phyloP scores from a whole-genome alignment of 129 eudicot species.

The Lonicera japonica region DNA sequence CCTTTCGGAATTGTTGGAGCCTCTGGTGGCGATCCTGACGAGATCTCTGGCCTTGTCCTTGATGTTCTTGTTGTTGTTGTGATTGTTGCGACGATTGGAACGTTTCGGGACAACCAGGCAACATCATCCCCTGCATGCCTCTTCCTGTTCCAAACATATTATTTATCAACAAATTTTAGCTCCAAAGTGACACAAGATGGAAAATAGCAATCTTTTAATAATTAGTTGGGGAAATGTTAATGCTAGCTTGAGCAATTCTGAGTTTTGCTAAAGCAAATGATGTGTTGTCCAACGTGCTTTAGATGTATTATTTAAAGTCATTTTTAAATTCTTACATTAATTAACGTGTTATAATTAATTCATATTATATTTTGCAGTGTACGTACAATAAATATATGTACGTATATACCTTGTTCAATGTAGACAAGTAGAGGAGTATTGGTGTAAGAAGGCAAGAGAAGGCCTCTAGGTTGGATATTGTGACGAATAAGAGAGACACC shows the following conservation, averaged over 20 bases:
- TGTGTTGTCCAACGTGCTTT: too few relatives aligned
- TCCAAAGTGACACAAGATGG: too few relatives aligned
- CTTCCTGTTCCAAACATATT: constrained; percentile 32
- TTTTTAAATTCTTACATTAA: too few relatives aligned
- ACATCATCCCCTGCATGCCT: constrained; percentile 46
- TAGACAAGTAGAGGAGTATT: constrained; percentile 52
- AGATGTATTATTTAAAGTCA: not conserved
- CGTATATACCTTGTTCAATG: constrained; percentile 37
- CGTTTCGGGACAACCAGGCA: constrained; percentile 70
- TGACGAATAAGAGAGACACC: constrained; percentile 31
- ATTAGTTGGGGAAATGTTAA: too few relatives aligned
- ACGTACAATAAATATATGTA: not conserved
- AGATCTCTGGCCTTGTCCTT: constrained; percentile 15
- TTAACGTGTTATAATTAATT: too few relatives aligned
- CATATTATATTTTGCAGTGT: too few relatives aligned
- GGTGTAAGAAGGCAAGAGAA: constrained; percentile 31
- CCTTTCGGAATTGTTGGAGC: constrained; percentile 42
- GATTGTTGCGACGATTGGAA: constrained; percentile 48
- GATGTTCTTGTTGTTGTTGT: constrained; percentile 8
- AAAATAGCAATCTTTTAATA: too few relatives aligned
- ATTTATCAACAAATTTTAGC: not conserved
- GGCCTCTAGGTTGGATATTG: constrained; percentile 22
- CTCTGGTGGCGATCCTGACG: constrained; percentile 64
- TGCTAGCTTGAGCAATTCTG: too few relatives aligned
- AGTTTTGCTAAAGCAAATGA: too few relatives aligned